Evolutionary conservation across 2,329 filamentous ascomycete genomes (phyloP).

Genomic region (Monilinia aucupariae): DNA sequence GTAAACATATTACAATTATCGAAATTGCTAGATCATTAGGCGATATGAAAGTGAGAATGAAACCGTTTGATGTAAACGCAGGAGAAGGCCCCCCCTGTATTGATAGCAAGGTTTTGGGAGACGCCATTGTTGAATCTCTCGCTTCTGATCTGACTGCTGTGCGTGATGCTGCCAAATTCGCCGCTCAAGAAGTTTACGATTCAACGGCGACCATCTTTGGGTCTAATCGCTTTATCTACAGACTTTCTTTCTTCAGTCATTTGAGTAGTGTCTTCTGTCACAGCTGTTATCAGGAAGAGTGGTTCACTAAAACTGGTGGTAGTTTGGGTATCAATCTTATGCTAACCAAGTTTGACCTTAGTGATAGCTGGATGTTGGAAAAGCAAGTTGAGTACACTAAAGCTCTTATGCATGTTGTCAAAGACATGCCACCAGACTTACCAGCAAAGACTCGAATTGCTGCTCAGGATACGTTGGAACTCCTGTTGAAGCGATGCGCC

Average conservation of each 20-base stretch:
- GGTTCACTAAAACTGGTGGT: slow-evolving; percentile 95
- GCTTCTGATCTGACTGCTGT: slow-evolving; percentile 78
- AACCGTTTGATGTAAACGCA: slow-evolving; percentile 75
- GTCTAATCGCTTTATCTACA: slow-evolving; percentile 62
- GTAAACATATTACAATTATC: slow-evolving; percentile 82
- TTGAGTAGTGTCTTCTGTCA: slow-evolving; percentile 83
- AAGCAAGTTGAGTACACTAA: slow-evolving; percentile 84
- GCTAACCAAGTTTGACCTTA: slow-evolving; percentile 77
- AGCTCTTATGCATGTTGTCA: slow-evolving; percentile 94
- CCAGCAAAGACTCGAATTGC: slow-evolving; percentile 81
- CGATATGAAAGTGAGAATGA: slow-evolving; percentile 68
- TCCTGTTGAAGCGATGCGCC: slow-evolving; percentile 72
- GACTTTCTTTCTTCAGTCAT: slow-evolving; percentile 78
- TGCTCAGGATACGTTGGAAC: slow-evolving; percentile 76
- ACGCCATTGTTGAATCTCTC: slow-evolving; percentile 84
- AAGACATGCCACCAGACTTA: slow-evolving; percentile 92
- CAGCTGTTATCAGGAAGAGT: slow-evolving; percentile 94
- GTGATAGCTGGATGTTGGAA: slow-evolving; percentile 73
- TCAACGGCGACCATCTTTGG: slow-evolving; percentile 76
- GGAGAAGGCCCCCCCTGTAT: slow-evolving; percentile 85
- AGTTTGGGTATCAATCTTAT: slow-evolving; percentile 85
- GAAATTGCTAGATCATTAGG: slow-evolving; percentile 84
- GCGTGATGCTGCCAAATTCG: slow-evolving; percentile 74
- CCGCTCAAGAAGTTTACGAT: slow-evolving; percentile 72
- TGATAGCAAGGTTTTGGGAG: slow-evolving; percentile 79